Percentiles rank a stretch among this genome's conserved stretches.
Conservation (phyloP, 2,329 filamentous ascomycete species). For the Magnaporthiopsis rhizophila region DNA sequence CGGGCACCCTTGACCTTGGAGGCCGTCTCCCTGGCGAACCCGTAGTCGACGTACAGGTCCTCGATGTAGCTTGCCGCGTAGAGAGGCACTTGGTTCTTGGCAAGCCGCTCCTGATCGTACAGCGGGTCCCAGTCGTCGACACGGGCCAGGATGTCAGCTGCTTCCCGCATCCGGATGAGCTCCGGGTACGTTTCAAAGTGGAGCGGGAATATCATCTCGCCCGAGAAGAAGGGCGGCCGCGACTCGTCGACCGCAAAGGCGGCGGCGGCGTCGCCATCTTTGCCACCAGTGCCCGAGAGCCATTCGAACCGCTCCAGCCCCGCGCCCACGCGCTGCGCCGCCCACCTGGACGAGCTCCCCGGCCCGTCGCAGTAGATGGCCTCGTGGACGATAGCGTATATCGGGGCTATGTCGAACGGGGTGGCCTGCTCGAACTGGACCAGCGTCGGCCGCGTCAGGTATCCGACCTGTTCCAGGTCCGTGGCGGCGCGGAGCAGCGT, state of each 20-base stretch:
- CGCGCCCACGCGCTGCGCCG: slow-evolving; percentile 57
- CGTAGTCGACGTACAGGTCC: slow-evolving; percentile 88
- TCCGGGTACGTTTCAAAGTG: slow-evolving; percentile 78
- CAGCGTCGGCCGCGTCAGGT: slow-evolving; percentile 65
- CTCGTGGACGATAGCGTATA: slow-evolving; percentile 86
- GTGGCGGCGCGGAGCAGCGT: slow-evolving; percentile 61
- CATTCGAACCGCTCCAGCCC: slow-evolving; percentile 39
- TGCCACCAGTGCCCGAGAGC: slow-evolving; percentile 26
- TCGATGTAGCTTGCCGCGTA: slow-evolving; percentile 79
- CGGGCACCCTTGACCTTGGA: slow-evolving; percentile 66
- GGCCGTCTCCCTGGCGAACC: slow-evolving; percentile 66
- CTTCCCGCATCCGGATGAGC: slow-evolving; percentile 58
- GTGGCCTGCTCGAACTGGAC: slow-evolving; percentile 58
- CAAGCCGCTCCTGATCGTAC: slow-evolving; percentile 67
- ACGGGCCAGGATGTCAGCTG: slow-evolving; percentile 62
- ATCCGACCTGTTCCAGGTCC: slow-evolving; percentile 70
- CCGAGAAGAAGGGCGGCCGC: slow-evolving; percentile 67
- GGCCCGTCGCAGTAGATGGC: slow-evolving; percentile 72
- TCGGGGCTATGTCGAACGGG: slow-evolving; percentile 65
- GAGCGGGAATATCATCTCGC: slow-evolving; percentile 86
- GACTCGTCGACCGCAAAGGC: slow-evolving; percentile 22
- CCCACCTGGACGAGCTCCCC: slow-evolving; percentile 61
- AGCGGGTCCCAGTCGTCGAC: slow-evolving; percentile 64
- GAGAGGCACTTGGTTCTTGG: slow-evolving; percentile 71
- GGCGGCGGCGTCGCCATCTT: neutral